These are phyloP conservation scores for Teratosphaeria nubilosa DNA, from an alignment of 2,329 filamentous ascomycete genomes.

Conservation along the genomic window DNA sequence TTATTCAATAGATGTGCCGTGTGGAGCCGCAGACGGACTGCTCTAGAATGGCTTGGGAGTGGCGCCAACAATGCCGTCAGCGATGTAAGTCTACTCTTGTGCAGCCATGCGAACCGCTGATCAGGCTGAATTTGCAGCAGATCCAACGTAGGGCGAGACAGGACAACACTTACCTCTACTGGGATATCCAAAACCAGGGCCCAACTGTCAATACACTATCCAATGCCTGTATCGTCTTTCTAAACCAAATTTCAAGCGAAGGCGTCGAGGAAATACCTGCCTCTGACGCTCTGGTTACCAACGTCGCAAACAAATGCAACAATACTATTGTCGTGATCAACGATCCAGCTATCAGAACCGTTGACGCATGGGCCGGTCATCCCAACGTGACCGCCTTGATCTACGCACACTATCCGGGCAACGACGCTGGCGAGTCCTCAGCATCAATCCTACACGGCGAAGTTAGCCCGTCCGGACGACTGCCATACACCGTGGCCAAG, in stretches of 20 bases:
- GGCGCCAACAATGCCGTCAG: no score
- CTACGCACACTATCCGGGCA: conserved; percentile 13
- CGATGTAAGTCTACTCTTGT: no score
- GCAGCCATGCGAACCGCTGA: no score
- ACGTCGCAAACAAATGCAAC: conserved; percentile 29
- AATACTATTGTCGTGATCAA: conserved; percentile 44
- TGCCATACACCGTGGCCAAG: conserved; percentile 16
- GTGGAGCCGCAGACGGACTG: no score
- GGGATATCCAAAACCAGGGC: no score
- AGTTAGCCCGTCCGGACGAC: conserved; percentile 12
- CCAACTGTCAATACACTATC: conserved; percentile 9
- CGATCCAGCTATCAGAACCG: conserved; percentile 26
- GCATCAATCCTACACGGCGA: conserved; percentile 13
- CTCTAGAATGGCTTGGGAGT: no score
- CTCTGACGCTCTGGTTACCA: conserved; percentile 17
- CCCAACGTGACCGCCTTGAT: conserved; percentile 18
- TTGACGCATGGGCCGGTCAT: conserved; percentile 16
- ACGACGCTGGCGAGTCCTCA: conserved; percentile 10
- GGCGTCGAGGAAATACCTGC: conserved; percentile 14
- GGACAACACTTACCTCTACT: no score
- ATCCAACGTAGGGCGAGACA: no score
- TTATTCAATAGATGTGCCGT: no score
- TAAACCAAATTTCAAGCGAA: conserved; percentile 22
- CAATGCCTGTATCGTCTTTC: conserved; percentile 24
- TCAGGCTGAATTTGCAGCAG: no score